phyloP scores from a whole-genome alignment of 306 rosid species.

The Hippophae tibetana region DNA sequence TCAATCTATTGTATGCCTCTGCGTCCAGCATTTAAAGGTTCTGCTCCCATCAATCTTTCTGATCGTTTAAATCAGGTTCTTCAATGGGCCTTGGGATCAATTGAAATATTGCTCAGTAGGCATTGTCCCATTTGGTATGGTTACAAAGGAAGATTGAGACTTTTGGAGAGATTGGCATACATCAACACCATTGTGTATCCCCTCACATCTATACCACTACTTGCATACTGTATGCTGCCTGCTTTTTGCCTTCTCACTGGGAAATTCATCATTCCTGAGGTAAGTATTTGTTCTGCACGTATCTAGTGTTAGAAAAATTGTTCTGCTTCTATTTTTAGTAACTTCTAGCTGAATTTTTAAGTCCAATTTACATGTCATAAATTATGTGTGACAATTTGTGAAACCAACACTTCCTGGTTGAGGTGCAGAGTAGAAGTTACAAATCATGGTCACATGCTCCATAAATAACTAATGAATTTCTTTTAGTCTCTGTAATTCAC shows the following conservation, averaged over 20 bases:
- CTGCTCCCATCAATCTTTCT: slow-evolving; percentile 99
- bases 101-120: slow-evolving; percentile 93
- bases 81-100: slow-evolving; percentile 99
- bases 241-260: slow-evolving; percentile 93
- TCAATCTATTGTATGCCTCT: slow-evolving; percentile 96
- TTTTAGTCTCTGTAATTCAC: too few relatives aligned
- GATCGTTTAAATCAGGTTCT: slow-evolving; percentile 98
- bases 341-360: slow-evolving; percentile 1
- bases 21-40: slow-evolving; percentile 97
- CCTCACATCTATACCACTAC: slow-evolving; percentile 74
- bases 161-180: slow-evolving; percentile 81
- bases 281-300: slow-evolving; percentile 14
- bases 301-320: too few relatives aligned
- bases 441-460: not conserved
- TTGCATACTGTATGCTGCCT: slow-evolving; percentile 88
- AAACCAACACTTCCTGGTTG: not conserved
- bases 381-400: not conserved
- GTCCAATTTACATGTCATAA: not conserved
- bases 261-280: slow-evolving; percentile 98
- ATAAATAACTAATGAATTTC: not conserved
- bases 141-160: slow-evolving; percentile 71
- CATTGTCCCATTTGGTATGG: slow-evolving; percentile 99
- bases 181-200: slow-evolving; percentile 96
- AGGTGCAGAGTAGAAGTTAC: not conserved
- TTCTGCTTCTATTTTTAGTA: not conserved